Evolutionary conservation across 139 green algal genomes (phyloP).

Genomic region (Coelastrella sp.): DNA sequence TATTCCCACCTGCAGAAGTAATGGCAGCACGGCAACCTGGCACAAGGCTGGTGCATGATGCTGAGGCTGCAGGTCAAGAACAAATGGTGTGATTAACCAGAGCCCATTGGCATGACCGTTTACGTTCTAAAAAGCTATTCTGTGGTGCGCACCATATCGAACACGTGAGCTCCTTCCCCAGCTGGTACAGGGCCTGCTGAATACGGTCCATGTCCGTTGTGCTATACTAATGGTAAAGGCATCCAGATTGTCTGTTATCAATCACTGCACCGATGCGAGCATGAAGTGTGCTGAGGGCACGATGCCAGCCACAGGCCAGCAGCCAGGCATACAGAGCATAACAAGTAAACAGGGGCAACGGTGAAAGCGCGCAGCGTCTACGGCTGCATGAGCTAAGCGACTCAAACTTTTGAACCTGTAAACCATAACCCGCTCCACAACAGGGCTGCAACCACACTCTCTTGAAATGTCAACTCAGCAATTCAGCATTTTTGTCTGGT

Average conservation of each 20-base stretch:
- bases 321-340: too few relatives aligned
- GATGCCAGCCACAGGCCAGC: too few relatives aligned
- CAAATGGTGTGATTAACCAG: background rate
- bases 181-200: constrained; percentile 30
- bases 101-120: too few relatives aligned
- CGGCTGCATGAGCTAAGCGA: too few relatives aligned
- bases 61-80: constrained; percentile 45
- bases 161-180: constrained; percentile 55
- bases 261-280: too few relatives aligned
- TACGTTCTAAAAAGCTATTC: background rate
- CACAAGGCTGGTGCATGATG: constrained; percentile 55
- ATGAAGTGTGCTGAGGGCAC: background rate
- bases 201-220: background rate
- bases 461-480: too few relatives aligned
- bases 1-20: constrained; percentile 65
- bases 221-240: background rate
- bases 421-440: background rate
- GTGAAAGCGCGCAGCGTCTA: too few relatives aligned
- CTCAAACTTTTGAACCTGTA: background rate
- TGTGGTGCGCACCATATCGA: constrained; percentile 44
- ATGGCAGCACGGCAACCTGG: constrained; percentile 62
- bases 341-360: too few relatives aligned
- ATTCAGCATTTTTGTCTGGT: too few relatives aligned
- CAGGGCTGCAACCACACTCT: too few relatives aligned
- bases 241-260: too few relatives aligned